Conservation (phyloP, 345 rosid genomes). For the Murraya koenigii region DNA sequence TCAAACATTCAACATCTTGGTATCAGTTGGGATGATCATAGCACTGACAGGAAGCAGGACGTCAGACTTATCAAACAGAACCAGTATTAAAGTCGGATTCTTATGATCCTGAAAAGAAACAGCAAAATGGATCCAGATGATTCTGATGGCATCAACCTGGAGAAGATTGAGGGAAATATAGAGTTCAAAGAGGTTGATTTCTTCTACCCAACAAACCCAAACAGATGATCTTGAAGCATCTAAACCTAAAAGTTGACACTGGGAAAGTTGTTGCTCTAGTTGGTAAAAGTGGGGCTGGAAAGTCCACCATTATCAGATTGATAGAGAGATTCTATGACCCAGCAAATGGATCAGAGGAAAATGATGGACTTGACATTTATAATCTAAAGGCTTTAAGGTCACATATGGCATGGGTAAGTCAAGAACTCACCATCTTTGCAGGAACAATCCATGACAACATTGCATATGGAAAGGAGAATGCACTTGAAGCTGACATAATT, state of each 20-base stretch:
- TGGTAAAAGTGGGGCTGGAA: constrained; percentile 30
- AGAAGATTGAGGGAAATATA: constrained; percentile 24
- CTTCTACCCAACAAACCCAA: constrained; percentile 30
- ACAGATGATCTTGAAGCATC: constrained; percentile 25
- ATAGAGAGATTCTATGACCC: constrained; percentile 36
- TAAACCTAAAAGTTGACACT: constrained; percentile 29
- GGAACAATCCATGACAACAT: constrained; percentile 26
- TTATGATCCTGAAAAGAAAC: constrained; percentile 22
- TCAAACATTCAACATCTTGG: constrained; percentile 30
- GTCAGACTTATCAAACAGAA: constrained; percentile 29
- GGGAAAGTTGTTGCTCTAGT: constrained; percentile 26
- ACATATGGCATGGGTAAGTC: constrained; percentile 23
- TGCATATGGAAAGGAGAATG: constrained; percentile 28
- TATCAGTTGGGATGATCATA: constrained; percentile 29
- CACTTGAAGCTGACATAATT: constrained; percentile 30
- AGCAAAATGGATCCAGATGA: constrained; percentile 31
- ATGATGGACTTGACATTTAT: constrained; percentile 27
- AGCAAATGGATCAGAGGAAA: constrained; percentile 15
- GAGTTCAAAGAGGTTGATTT: constrained; percentile 31
- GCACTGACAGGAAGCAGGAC: constrained; percentile 43
- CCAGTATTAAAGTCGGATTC: constrained; percentile 18
- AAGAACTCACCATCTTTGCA: constrained; percentile 28
- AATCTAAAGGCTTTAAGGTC: constrained; percentile 25
- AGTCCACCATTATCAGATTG: constrained; percentile 28
- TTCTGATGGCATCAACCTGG: constrained; percentile 13